Evolutionary conservation across 23 red algal species (phyloP), one percentile per base, ranked within the genome.

Genomic region (Gracilaria domingensis): DNA sequence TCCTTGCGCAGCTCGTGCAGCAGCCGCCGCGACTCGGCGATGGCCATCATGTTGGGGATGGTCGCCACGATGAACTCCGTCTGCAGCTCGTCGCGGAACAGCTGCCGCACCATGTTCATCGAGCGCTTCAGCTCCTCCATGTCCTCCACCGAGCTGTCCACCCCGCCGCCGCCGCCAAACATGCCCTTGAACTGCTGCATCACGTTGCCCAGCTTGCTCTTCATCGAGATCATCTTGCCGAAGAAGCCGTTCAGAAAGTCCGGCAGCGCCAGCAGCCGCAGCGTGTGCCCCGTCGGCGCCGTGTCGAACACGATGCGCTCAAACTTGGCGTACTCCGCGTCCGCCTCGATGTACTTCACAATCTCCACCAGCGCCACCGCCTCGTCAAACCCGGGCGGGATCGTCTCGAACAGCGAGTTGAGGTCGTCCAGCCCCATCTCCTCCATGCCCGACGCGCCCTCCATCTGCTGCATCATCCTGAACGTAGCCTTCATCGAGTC

Each of bases 11-110:
- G 71, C 65, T 98, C 96, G 23, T 95, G 49, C 58, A 95, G 85
- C 81, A 98, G 84, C 66, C 96, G 80, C 26, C 82, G 35, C 36
- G 93, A 95, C 88, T 98, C 96, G 7, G 96, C 60, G 40, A 98
- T 95, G 72, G 91, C 91, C 96, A 98, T 98, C 96, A 98, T 98
- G 91, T 91, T 98, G 44, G 96, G 96, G 75, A 98, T 98, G 30
- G 96, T 98, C 11, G 96, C 85, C 65, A 98, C 96, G 69, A 98
- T 93, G 80, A 98, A 98, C 67, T 98, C 96, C 21, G 96, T 98
- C 80, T 95, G 96, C 34, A 69, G n/a, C 42, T 94, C 73, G 75
- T 98, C 96, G 32, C 89, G 88, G 47, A 98, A 95, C 39, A 98
- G 72, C 29, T 95, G 93, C 4, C 96, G 80, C 36, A 98, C 96